phyloP scores from a whole-genome alignment of 495 filamentous ascomycete species.

The Neurospora discreta region DNA sequence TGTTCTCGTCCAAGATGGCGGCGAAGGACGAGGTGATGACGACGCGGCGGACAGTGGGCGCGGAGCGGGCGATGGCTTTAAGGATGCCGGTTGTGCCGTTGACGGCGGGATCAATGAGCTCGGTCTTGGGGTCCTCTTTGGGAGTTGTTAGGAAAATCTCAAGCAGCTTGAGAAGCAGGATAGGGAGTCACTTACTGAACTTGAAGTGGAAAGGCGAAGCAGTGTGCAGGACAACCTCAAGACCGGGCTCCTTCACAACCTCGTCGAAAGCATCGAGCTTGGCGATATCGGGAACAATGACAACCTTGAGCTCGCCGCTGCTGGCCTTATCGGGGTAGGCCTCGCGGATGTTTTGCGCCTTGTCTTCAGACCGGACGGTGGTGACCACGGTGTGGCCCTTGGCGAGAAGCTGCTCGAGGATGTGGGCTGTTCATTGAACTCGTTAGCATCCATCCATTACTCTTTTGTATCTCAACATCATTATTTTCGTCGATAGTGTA shows the following conservation, averaged over 20 bases:
- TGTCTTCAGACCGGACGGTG: slow-evolving; percentile 70
- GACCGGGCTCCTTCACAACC: slow-evolving; percentile 61
- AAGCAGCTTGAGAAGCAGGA: background rate
- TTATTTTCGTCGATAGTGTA: background rate
- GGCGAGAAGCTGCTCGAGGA: slow-evolving; percentile 62
- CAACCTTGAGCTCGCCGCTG: slow-evolving; percentile 58
- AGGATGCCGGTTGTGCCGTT: slow-evolving; percentile 77
- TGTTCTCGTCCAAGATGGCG: slow-evolving; percentile 47
- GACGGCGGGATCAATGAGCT: slow-evolving; percentile 75
- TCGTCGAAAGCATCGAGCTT: slow-evolving; percentile 65
- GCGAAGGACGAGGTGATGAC: slow-evolving; percentile 84
- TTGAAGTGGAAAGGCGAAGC: slow-evolving; percentile 78
- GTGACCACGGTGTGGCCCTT: slow-evolving; percentile 66
- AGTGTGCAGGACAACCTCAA: slow-evolving; percentile 83
- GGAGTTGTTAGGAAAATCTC: background rate
- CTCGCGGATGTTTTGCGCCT: slow-evolving; percentile 62
- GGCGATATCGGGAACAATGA: slow-evolving; percentile 77
- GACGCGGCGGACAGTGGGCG: slow-evolving; percentile 69
- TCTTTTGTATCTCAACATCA: background rate
- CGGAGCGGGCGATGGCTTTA: slow-evolving; percentile 59
- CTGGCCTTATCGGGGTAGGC: slow-evolving; percentile 46
- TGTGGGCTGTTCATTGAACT: slow-evolving; percentile 43
- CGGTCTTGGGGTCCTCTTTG: slow-evolving; percentile 55
- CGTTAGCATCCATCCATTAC: background rate
- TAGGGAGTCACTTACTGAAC: slow-evolving; percentile 18